Evolutionary conservation across 208 protist species (phyloP).

Genomic region (Wallacemonas sp.): DNA sequence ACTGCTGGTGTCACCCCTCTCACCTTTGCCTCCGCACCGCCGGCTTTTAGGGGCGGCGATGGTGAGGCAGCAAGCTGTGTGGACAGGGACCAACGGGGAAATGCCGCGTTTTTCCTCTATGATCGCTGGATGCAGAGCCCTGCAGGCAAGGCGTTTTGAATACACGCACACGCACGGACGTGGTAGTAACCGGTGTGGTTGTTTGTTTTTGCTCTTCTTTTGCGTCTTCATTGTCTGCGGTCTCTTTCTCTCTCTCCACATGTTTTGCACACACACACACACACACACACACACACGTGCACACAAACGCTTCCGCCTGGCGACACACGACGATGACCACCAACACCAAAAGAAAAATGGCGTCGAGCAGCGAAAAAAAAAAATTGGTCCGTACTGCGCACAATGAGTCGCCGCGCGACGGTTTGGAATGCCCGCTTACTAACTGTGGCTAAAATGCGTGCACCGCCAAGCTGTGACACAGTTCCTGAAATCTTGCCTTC

Average conservation of each 20-base stretch:
- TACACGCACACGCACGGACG: neutral
- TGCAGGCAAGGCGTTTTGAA: conserved; percentile 5
- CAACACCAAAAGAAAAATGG: neutral
- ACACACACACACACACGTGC: no score
- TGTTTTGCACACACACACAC: no score
- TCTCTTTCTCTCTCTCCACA: neutral
- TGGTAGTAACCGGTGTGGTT: no score
- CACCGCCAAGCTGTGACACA: no score
- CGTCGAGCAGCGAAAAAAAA: neutral
- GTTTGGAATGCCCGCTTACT: no score
- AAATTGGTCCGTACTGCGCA: no score
- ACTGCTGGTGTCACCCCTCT: neutral
- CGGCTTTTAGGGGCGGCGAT: neutral
- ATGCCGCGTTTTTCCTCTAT: conserved; percentile 39
- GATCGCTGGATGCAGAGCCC: conserved; percentile 38
- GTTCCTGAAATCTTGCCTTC: no score
- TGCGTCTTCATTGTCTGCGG: neutral
- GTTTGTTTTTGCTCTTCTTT: neutral
- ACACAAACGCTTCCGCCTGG: no score
- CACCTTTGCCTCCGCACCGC: neutral
- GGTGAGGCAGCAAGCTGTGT: neutral
- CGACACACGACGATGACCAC: neutral
- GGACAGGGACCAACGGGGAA: conserved; percentile 13
- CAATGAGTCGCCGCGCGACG: no score
- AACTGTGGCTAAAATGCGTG: no score